phyloP scores from a whole-genome alignment of 1,284 basidiomycete species.

The Melampsora larici-populina region DNA sequence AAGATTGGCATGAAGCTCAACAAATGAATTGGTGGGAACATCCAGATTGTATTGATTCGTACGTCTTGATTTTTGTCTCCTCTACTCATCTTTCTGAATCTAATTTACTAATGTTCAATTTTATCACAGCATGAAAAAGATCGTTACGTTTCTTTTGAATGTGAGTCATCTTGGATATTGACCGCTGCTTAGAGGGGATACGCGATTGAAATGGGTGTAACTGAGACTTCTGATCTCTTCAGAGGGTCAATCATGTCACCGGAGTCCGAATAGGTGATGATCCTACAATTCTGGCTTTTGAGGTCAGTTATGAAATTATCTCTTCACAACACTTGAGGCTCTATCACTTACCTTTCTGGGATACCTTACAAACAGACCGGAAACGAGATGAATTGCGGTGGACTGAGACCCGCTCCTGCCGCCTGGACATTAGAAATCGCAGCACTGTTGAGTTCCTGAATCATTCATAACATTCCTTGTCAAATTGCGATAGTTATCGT shows the following conservation, averaged over 20 bases:
- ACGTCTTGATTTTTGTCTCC: not conserved
- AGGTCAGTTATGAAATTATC: constrained; percentile 45
- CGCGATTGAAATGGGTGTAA: too few relatives aligned
- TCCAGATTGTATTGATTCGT: constrained; percentile 42
- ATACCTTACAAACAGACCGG: constrained; percentile 9
- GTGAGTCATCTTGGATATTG: not conserved
- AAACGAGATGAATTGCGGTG: constrained; percentile 44
- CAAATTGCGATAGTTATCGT: not conserved
- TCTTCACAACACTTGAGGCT: not conserved
- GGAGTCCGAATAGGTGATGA: constrained; percentile 51
- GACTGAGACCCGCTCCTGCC: constrained; percentile 48
- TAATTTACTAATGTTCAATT: not conserved
- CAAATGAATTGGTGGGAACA: constrained; percentile 36
- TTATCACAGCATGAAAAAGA: constrained; percentile 29
- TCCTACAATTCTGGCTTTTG: constrained; percentile 51
- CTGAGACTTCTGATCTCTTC: not conserved
- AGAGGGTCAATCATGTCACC: constrained; percentile 51
- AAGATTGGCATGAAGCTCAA: constrained; percentile 10
- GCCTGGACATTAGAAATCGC: constrained; percentile 49
- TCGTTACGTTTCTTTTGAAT: constrained; percentile 29
- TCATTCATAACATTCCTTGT: not conserved
- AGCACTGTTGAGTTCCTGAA: constrained; percentile 41
- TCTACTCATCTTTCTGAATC: not conserved
- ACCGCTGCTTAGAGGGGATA: not conserved
- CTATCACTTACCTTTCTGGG: not conserved